Evolutionary conservation across 306 rosid genomes (phyloP).

Genomic region (Trifolium subterraneum): DNA sequence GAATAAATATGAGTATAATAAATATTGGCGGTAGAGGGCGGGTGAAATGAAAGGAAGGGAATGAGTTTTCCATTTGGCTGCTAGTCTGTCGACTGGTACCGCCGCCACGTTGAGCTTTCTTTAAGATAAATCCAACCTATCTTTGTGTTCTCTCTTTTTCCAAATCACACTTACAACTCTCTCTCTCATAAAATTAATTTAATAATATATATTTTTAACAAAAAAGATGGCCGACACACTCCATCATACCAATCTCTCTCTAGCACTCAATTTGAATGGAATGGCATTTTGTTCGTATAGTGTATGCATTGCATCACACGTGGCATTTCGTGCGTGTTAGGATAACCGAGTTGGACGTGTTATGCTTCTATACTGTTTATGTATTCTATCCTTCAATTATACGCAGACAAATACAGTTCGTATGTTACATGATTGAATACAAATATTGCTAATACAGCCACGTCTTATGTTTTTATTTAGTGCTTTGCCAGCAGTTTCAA

Average conservation of each 20-base stretch:
- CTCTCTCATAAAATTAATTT: neutral
- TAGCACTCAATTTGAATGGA: conserved; percentile 1
- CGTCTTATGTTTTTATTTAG: neutral
- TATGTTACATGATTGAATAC: conserved; percentile 1
- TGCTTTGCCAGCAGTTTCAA: conserved; percentile 1
- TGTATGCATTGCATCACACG: conserved; percentile 36
- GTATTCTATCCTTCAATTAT: neutral
- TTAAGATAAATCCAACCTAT: conserved; percentile 57
- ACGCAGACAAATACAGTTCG: conserved; percentile 19
- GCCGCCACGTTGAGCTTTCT: conserved; percentile 93
- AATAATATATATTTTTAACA: neutral
- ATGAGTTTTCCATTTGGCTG: conserved; percentile 81
- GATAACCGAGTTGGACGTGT: conserved; percentile 46
- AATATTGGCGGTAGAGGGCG: conserved; percentile 8
- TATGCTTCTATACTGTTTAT: conserved; percentile 26
- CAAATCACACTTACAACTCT: neutral
- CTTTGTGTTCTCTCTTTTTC: neutral
- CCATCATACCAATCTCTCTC: conserved; percentile 52
- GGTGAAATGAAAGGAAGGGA: conserved; percentile 27
- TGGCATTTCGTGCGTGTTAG: conserved; percentile 38
- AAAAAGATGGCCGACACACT: conserved; percentile 90
- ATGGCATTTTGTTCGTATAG: conserved; percentile 25
- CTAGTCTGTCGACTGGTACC: conserved; percentile 66
- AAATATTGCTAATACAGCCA: neutral
- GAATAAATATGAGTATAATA: too few species aligned